Base-by-base conservation (phyloP, 352 stramenopile species). In the Phytophthora europaea region DNA sequence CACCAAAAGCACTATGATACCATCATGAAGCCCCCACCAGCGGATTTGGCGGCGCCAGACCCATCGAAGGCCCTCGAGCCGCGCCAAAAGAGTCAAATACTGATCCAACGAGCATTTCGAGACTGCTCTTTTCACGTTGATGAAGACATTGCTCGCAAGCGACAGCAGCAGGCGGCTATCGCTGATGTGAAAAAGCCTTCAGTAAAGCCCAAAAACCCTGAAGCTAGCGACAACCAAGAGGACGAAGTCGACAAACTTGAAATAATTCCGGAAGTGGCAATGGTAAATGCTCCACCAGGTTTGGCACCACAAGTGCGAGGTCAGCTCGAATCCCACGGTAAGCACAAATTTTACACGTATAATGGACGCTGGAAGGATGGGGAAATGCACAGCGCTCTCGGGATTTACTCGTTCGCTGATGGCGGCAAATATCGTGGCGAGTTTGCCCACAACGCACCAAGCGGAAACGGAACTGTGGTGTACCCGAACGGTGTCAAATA, bases 401-500 rank as follows among this genome's bases (percentile, higher is more conserved):
- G 87, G 26, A 82, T 93, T 12, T 94, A 92, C 65, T 78, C 80
- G 31, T 94, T 91, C 62, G 84, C 83, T 9, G 87, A 94, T 59
- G 85, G 85, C 5, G 87, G 87, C 50, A 92, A 87, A 61, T 92
- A 93, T 72, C 72, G 76, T 7, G 85, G 87, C n/a, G 83, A 79
- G 36, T 92, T 85, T 73, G 70, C 70, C 8, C 55, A 81, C 28
- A 89, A 76, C 33, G 28, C 62, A 33, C 74, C 82, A 26, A 73
- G 80, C 28, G 85, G 88, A 15, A 74, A 77, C 4, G 88, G 88
- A 0, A 84, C 75, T 5, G 69, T 88, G 7, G 65, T 85, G n/a
- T 94, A 92, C 64, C 83, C 85, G 8, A 91, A 90, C 28, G 84
- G 88, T 23, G 84, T 89, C 31, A 90, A 84, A 57, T 94, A 94